Conservation (phyloP, 179 eudicot genomes). For the Silene noctiflora region DNA sequence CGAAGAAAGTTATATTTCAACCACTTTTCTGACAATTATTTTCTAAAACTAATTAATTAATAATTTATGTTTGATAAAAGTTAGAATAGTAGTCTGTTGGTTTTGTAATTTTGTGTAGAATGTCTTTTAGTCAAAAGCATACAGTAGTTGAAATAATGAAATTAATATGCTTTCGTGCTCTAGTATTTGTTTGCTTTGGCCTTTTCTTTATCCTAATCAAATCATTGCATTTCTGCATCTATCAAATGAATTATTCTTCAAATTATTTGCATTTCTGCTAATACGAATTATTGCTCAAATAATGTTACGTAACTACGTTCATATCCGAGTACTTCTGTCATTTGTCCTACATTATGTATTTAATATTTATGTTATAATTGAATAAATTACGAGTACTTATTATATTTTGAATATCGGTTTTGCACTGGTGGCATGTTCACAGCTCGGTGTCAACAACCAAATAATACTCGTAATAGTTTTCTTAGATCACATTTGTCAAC, state of each 20-base stretch:
- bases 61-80: not conserved
- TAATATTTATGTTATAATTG: too few relatives aligned
- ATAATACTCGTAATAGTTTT: too few relatives aligned
- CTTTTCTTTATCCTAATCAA: conserved; percentile 2
- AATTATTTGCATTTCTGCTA: not conserved
- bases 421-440: too few relatives aligned
- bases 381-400: too few relatives aligned
- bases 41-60: not conserved
- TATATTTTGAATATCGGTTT: too few relatives aligned
- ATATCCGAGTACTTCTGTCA: too few relatives aligned
- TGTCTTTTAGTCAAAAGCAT: not conserved
- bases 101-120: not conserved
- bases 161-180: not conserved
- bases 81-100: not conserved
- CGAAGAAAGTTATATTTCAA: conserved; percentile 26
- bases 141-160: not conserved
- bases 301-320: too few relatives aligned
- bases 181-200: conserved; percentile 1
- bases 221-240: not conserved
- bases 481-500: too few relatives aligned
- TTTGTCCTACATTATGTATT: too few relatives aligned
- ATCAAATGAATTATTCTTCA: not conserved
- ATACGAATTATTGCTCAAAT: not conserved
- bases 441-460: too few relatives aligned
- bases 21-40: conserved; percentile 20